Evolutionary conservation across 345 rosid genomes (phyloP).

Genomic region (Citrus hindsii): DNA sequence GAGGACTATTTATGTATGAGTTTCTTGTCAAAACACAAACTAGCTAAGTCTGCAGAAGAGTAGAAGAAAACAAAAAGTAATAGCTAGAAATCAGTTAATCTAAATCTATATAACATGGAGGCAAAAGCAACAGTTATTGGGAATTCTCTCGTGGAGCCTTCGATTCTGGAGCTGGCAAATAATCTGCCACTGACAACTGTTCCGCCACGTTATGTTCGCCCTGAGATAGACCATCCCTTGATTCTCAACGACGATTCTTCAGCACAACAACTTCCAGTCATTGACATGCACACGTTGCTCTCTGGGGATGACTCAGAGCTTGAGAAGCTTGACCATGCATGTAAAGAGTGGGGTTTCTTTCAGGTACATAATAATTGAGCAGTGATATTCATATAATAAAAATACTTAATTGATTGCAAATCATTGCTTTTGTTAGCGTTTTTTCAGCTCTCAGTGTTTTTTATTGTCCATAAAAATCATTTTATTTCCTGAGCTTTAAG

Average conservation of each 20-base stretch:
- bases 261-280: conserved; percentile 3
- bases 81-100: not conserved
- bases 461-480: too few relatives aligned
- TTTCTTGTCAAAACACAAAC: not conserved
- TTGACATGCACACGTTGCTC: conserved; percentile 8
- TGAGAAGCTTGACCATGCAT: conserved; percentile 11
- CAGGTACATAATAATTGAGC: conserved; percentile 18
- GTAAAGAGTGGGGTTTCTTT: conserved; percentile 34
- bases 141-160: conserved; percentile 1
- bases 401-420: too few relatives aligned
- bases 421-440: not conserved
- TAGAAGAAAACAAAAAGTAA: not conserved
- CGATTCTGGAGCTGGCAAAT: conserved; percentile 10
- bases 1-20: not conserved
- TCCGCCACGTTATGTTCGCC: not conserved
- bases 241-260: not conserved
- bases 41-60: not conserved
- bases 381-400: not conserved
- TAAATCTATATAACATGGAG: not conserved
- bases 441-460: too few relatives aligned
- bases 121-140: not conserved
- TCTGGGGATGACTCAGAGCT: conserved; percentile 7
- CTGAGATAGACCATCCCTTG: conserved; percentile 6
- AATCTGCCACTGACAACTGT: not conserved
- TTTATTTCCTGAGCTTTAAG: too few relatives aligned